Evolutionary conservation across 2,329 filamentous ascomycete genomes (phyloP).

Genomic region (Xylaria sp.): DNA sequence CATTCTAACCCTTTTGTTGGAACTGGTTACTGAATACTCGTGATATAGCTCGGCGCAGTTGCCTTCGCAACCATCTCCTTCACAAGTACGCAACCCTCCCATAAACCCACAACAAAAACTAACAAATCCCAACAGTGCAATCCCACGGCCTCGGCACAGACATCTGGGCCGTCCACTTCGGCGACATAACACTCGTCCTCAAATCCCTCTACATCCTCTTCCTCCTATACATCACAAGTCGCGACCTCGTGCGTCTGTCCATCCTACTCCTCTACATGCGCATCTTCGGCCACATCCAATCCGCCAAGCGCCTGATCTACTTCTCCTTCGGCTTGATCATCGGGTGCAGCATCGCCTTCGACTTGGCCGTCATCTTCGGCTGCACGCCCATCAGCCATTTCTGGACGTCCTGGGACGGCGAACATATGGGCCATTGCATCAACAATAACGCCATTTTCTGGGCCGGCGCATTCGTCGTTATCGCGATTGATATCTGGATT

Average conservation of each 20-base stretch:
- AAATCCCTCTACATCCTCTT: conserved; percentile 25
- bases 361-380: conserved; percentile 2
- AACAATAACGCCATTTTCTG: conserved; percentile 3
- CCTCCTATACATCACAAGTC: conserved; percentile 1
- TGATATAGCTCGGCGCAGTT: not conserved
- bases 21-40: not conserved
- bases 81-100: not conserved
- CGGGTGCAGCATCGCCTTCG: not conserved
- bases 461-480: conserved; percentile 1
- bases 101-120: not conserved
- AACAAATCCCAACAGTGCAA: conserved; percentile 29
- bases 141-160: conserved; percentile 38
- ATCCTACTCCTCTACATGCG: conserved; percentile 2
- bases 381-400: conserved; percentile 4
- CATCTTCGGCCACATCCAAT: conserved; percentile 5
- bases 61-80: not conserved
- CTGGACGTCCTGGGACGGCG: conserved; percentile 9
- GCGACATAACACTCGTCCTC: conserved; percentile 40
- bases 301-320: not conserved
- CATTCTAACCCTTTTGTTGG: too few relatives aligned
- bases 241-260: not conserved
- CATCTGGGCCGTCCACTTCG: conserved; percentile 40
- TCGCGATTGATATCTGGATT: conserved; percentile 6
- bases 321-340: conserved; percentile 3
- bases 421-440: conserved; percentile 10